Percentiles rank a stretch among this genome's conserved stretches.
phyloP scores from a whole-genome alignment of 768 basidiomycete genomes.

The Lentinula sp. region DNA sequence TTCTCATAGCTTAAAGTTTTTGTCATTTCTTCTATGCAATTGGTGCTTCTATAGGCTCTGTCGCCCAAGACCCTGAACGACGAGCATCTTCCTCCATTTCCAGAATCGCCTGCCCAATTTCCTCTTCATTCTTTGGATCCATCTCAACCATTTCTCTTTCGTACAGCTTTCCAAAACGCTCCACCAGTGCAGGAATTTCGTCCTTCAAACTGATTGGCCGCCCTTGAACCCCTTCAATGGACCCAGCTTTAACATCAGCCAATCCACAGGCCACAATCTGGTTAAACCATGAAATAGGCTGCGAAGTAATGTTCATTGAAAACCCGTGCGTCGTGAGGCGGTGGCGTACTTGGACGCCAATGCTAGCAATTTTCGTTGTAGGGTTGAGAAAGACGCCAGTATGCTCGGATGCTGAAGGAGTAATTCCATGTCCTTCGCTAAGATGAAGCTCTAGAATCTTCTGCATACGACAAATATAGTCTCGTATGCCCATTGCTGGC shows the following conservation, averaged over 20 bases:
- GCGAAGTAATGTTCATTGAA: constrained; percentile 79
- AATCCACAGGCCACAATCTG: constrained; percentile 89
- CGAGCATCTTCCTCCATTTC: constrained; percentile 40
- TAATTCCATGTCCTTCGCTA: constrained; percentile 50
- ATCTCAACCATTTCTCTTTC: constrained; percentile 43
- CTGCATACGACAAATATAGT: constrained; percentile 85
- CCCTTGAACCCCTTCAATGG: constrained; percentile 44
- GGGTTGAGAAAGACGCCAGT: constrained; percentile 86
- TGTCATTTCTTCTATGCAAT: not conserved
- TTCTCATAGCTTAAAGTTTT: not conserved
- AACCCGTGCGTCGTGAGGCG: constrained; percentile 95
- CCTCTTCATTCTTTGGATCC: constrained; percentile 34
- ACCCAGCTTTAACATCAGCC: constrained; percentile 73
- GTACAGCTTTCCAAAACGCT: constrained; percentile 40
- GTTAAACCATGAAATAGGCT: constrained; percentile 84
- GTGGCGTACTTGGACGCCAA: constrained; percentile 94
- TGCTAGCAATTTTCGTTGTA: constrained; percentile 86
- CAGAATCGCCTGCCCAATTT: constrained; percentile 41
- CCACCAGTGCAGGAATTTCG: constrained; percentile 47
- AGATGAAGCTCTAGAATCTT: constrained; percentile 62
- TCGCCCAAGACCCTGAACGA: constrained; percentile 35
- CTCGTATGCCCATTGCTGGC: constrained; percentile 65
- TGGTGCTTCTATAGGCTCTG: not conserved
- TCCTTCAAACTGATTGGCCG: constrained; percentile 34
- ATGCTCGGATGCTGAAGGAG: constrained; percentile 59